Percentiles rank a stretch among this genome's conserved stretches.
Conservation (phyloP, 1,284 basidiomycete species). For the Leccinum brunneo-olivaceum region DNA sequence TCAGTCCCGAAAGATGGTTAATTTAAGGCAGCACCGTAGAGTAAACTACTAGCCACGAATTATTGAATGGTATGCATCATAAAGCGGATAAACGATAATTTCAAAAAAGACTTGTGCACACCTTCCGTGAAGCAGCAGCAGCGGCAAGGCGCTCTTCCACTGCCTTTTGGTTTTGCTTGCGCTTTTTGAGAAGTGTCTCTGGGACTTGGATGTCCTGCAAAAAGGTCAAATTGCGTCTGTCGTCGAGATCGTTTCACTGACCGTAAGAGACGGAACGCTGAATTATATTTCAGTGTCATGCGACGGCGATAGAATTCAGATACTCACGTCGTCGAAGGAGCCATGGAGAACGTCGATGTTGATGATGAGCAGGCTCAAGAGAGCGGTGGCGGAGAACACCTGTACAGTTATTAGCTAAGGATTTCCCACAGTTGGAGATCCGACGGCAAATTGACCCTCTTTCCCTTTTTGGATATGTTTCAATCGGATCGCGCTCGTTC, state of each 20-base stretch:
- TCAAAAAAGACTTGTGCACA: constrained; percentile 37
- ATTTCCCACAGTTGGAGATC: constrained; percentile 13
- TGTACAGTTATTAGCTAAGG: constrained; percentile 27
- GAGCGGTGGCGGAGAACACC: constrained; percentile 28
- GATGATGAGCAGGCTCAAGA: background rate
- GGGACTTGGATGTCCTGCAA: constrained; percentile 84
- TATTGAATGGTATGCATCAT: constrained; percentile 80
- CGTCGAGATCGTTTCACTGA: constrained; percentile 35
- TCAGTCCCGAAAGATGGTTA: constrained; percentile 99
- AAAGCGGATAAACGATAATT: constrained; percentile 17
- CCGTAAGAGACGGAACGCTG: constrained; percentile 68
- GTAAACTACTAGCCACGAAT: constrained; percentile 57
- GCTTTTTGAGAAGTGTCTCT: constrained; percentile 99
- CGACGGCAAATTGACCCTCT: background rate
- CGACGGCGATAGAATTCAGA: constrained; percentile 1
- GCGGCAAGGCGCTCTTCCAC: constrained; percentile 91
- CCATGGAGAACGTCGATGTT: constrained; percentile 53
- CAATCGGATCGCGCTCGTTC: too few species aligned
- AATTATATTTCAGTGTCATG: constrained; percentile 13
- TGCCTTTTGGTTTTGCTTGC: constrained; percentile 97
- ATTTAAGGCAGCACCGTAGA: constrained; percentile 73
- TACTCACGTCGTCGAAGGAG: constrained; percentile 64
- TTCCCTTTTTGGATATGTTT: constrained; percentile 7
- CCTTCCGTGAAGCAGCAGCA: constrained; percentile 87
- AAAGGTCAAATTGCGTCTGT: constrained; percentile 22